phyloP scores from a whole-genome alignment of 805 yeast genomes.

The Wickerhamia fluorescens region DNA sequence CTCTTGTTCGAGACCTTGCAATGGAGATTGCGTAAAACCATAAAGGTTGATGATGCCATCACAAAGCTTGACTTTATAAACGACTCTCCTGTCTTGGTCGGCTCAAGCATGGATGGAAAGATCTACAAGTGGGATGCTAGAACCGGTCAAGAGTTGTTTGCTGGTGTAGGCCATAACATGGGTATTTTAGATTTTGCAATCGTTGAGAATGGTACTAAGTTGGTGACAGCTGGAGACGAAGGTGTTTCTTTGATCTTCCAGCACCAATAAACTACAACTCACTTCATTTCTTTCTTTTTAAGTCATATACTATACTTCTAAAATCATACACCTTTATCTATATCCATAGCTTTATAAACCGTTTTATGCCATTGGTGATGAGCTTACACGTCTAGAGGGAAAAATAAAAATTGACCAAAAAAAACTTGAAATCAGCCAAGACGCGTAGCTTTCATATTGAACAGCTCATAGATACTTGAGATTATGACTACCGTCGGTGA shows the following conservation, averaged over 20 bases:
- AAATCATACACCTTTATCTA: no score
- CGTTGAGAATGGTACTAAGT: slow-evolving; percentile 55
- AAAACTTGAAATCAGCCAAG: no score
- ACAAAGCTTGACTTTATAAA: slow-evolving; percentile 70
- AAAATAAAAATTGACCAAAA: no score
- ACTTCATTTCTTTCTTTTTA: no score
- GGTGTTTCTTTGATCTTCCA: slow-evolving; percentile 78
- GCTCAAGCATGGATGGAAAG: slow-evolving; percentile 77
- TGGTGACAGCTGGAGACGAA: slow-evolving; percentile 95
- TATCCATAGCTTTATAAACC: no score
- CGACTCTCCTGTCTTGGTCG: slow-evolving; percentile 53
- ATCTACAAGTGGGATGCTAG: slow-evolving; percentile 86
- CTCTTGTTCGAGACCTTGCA: slow-evolving; percentile 73
- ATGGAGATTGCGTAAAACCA: slow-evolving; percentile 76
- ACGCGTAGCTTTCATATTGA: no score
- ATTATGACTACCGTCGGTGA: no score
- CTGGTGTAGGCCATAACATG: slow-evolving; percentile 88
- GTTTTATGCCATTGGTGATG: no score
- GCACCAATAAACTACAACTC: slow-evolving; percentile 7
- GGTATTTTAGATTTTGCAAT: slow-evolving; percentile 84
- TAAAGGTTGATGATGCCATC: slow-evolving; percentile 72
- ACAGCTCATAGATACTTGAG: no score
- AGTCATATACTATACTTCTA: no score
- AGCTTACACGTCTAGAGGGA: no score
- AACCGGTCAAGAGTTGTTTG: slow-evolving; percentile 70